Percentiles rank a stretch among this genome's conserved stretches.
These are phyloP conservation scores for Penicillium capsulatum DNA, from an alignment of 2,329 filamentous ascomycete species.

Conservation along the genomic window DNA sequence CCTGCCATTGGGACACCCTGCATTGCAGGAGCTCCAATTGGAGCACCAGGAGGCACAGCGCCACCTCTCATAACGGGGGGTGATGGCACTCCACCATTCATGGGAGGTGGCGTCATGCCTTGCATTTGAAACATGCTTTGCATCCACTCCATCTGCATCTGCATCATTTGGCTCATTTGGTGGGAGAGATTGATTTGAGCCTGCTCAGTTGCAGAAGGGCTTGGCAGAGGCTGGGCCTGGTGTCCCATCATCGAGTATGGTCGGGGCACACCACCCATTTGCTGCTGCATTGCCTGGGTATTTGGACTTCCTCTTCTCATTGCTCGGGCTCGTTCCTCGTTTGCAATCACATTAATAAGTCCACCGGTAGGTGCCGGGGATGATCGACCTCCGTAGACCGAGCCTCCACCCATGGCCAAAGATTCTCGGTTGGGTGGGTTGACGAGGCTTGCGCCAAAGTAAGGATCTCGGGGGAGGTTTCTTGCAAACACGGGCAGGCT, in stretches of 20 bases:
- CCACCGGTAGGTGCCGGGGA: slow-evolving; percentile 58
- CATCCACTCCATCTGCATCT: slow-evolving; percentile 94
- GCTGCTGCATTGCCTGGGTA: slow-evolving; percentile 49
- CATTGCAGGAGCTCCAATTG: slow-evolving; percentile 12
- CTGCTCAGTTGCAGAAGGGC: slow-evolving; percentile 60
- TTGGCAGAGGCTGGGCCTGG: slow-evolving; percentile 25
- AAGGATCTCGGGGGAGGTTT: slow-evolving; percentile 78
- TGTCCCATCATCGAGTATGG: slow-evolving; percentile 37
- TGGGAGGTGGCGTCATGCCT: slow-evolving; percentile 40
- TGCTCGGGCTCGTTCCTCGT: slow-evolving; percentile 73
- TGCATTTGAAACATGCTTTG: slow-evolving; percentile 64
- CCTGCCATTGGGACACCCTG: slow-evolving; percentile 6
- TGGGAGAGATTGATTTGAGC: slow-evolving; percentile 76
- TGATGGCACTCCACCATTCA: slow-evolving; percentile 24
- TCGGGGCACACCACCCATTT: slow-evolving; percentile 31
- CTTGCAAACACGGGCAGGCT: slow-evolving; percentile 77
- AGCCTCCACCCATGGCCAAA: slow-evolving; percentile 62
- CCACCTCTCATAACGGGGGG: slow-evolving; percentile 16
- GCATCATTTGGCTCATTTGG: slow-evolving; percentile 83
- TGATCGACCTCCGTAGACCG: slow-evolving; percentile 38
- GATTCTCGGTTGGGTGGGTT: slow-evolving; percentile 70
- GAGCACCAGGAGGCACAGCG: slow-evolving; percentile 6
- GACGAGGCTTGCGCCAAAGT: slow-evolving; percentile 72
- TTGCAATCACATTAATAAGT: slow-evolving; percentile 81
- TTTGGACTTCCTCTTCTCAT: slow-evolving; percentile 75